A percentile compares a stretch with the other conserved stretches of the same genome.
Evolutionary conservation across 306 rosid genomes (phyloP).

Genomic region (Vigna unguiculata): DNA sequence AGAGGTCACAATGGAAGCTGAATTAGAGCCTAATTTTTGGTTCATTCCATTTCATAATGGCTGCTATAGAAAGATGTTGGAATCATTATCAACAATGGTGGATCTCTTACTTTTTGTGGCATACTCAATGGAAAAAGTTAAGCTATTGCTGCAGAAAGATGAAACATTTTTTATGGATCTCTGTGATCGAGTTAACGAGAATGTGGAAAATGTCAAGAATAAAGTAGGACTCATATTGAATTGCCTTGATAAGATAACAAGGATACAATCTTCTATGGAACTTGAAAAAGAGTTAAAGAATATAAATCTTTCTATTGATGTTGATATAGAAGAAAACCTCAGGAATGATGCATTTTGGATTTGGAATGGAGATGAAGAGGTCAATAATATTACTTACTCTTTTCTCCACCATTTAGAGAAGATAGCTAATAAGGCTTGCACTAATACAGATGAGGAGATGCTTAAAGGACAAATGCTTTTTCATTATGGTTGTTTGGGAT

Average conservation of each 20-base stretch:
- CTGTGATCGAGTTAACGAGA: slow-evolving; percentile 47
- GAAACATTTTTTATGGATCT: slow-evolving; percentile 20
- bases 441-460: slow-evolving; percentile 55
- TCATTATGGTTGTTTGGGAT: slow-evolving; percentile 66
- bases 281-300: slow-evolving; percentile 50
- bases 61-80: slow-evolving; percentile 58
- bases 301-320: slow-evolving; percentile 39
- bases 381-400: slow-evolving; percentile 50
- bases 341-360: slow-evolving; percentile 41
- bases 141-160: slow-evolving; percentile 41
- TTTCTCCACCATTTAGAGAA: slow-evolving; percentile 59
- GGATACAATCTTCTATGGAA: slow-evolving; percentile 39
- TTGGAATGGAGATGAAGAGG: slow-evolving; percentile 51
- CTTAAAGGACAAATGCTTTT: slow-evolving; percentile 57
- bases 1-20: slow-evolving; percentile 64
- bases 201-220: slow-evolving; percentile 53
- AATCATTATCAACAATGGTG: slow-evolving; percentile 58
- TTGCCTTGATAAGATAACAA: slow-evolving; percentile 47
- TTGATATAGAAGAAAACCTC: slow-evolving; percentile 55
- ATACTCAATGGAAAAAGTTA: slow-evolving; percentile 55
- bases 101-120: slow-evolving; percentile 57
- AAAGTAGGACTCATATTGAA: slow-evolving; percentile 51
- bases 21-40: slow-evolving; percentile 82
- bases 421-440: slow-evolving; percentile 46
- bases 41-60: slow-evolving; percentile 67